These are phyloP conservation scores for Pulveroboletus sp. DNA, from an alignment of 768 basidiomycete genomes.

Conservation along the genomic window DNA sequence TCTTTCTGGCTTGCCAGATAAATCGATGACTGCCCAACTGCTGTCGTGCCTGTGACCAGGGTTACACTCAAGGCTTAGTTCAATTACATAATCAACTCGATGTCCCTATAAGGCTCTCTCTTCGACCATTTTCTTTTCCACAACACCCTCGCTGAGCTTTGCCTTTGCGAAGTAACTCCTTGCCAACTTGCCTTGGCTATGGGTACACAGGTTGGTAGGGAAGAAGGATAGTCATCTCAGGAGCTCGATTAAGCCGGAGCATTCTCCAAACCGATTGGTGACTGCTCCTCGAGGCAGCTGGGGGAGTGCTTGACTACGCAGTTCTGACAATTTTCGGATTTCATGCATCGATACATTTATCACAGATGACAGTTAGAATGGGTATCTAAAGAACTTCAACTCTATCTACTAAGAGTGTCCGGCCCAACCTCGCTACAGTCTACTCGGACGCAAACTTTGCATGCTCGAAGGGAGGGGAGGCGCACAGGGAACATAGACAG, in stretches of 20 bases:
- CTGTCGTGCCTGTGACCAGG: too few species aligned
- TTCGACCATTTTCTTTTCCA: not conserved
- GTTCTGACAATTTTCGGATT: constrained; percentile 45
- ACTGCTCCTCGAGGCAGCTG: constrained; percentile 36
- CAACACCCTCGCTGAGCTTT: constrained; percentile 28
- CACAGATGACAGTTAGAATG: constrained; percentile 1
- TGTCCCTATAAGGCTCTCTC: not conserved
- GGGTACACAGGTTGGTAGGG: constrained; percentile 52
- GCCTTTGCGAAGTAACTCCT: constrained; percentile 51
- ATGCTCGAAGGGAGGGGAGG: too few species aligned
- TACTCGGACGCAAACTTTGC: too few species aligned
- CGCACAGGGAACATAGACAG: too few species aligned
- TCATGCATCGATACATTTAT: not conserved
- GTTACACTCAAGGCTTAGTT: too few species aligned
- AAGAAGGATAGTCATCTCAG: constrained; percentile 30
- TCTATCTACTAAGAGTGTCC: not conserved
- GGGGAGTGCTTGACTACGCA: constrained; percentile 72
- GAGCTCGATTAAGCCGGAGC: constrained; percentile 85
- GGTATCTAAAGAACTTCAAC: not conserved
- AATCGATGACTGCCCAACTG: too few species aligned
- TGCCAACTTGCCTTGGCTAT: constrained; percentile 36
- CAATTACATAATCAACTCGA: constrained; percentile 13
- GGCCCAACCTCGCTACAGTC: too few species aligned
- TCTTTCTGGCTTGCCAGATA: too few species aligned
- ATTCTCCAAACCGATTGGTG: constrained; percentile 40